phyloP scores from a whole-genome alignment of 176 grass and related monocot genomes.

The Luzula sylvatica region DNA sequence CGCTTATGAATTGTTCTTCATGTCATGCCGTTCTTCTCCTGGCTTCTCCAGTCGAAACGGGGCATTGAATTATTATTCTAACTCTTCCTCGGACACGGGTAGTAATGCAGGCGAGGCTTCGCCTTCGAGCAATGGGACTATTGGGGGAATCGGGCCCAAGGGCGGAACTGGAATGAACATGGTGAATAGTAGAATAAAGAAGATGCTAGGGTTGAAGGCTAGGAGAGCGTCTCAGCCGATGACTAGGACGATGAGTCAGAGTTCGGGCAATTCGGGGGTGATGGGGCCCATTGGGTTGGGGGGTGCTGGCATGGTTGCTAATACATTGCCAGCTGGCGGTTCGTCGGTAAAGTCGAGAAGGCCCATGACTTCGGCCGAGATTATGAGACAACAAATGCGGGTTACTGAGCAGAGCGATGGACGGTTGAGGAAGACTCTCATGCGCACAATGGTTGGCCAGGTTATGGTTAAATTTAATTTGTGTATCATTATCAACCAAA shows the following conservation, averaged over 20 bases:
- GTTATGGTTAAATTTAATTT: too few species aligned
- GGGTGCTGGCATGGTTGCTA: background rate
- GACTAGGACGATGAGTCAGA: conserved; percentile 55
- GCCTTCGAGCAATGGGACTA: conserved; percentile 11
- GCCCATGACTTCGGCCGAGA: conserved; percentile 84
- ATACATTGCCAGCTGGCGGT: background rate
- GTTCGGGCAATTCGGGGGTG: conserved; percentile 17
- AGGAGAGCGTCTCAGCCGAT: conserved; percentile 33
- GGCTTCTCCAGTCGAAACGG: conserved; percentile 24
- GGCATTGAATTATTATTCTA: conserved; percentile 22
- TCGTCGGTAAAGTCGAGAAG: conserved; percentile 49
- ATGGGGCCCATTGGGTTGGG: background rate
- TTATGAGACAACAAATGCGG: conserved; percentile 87
- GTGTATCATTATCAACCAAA: background rate
- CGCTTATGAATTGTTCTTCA: conserved; percentile 91
- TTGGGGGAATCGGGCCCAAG: conserved; percentile 24
- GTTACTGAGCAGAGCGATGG: conserved; percentile 67
- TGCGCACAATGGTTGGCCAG: conserved; percentile 71
- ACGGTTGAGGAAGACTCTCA: conserved; percentile 66
- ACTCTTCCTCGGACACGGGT: background rate
- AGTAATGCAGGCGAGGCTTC: conserved; percentile 22
- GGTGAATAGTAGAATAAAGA: conserved; percentile 63
- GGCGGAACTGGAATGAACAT: conserved; percentile 56
- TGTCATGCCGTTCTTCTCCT: conserved; percentile 59
- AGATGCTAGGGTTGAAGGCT: conserved; percentile 55